Conservation (phyloP, 208 protist genomes). For the Acanthamoeba sp. region DNA sequence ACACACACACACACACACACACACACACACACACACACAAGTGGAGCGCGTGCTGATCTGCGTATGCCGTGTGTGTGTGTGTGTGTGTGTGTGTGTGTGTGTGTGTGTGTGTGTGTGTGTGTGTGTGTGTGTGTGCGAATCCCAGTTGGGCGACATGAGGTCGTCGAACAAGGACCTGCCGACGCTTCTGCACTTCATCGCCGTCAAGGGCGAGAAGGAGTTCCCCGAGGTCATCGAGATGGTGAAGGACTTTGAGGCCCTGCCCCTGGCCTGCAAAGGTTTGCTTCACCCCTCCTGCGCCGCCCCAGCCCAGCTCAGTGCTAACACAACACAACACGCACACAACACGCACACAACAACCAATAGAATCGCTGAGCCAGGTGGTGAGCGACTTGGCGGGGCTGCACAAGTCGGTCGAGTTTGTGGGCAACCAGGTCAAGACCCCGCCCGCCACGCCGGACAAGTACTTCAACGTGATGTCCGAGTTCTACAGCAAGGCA, state of each 20-base stretch:
- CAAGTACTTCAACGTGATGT: slow-evolving; percentile 61
- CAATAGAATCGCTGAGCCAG: slow-evolving; percentile 33
- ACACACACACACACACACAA: too few relatives aligned
- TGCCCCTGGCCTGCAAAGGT: slow-evolving; percentile 24
- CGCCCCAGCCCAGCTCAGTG: neutral
- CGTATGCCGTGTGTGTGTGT: too few relatives aligned
- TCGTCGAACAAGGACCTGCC: slow-evolving; percentile 18
- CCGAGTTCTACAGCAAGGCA: slow-evolving; percentile 56
- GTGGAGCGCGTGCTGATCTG: too few relatives aligned
- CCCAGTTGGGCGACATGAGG: slow-evolving; percentile 27
- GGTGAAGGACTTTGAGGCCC: slow-evolving; percentile 32
- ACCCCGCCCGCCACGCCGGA: neutral
- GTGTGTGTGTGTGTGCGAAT: too few relatives aligned
- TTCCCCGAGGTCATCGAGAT: slow-evolving; percentile 35
- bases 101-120: too few relatives aligned
- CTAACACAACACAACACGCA: neutral
- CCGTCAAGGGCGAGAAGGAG: slow-evolving; percentile 16
- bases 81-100: too few relatives aligned
- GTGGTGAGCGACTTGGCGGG: slow-evolving; percentile 13
- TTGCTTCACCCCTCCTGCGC: too few relatives aligned
- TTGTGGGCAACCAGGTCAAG: slow-evolving; percentile 57
- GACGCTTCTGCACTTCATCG: slow-evolving; percentile 44
- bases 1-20: too few relatives aligned
- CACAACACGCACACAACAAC: neutral
- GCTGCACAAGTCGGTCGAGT: slow-evolving; percentile 20